phyloP scores from a whole-genome alignment of 768 basidiomycete species.

The Mycena pura region DNA sequence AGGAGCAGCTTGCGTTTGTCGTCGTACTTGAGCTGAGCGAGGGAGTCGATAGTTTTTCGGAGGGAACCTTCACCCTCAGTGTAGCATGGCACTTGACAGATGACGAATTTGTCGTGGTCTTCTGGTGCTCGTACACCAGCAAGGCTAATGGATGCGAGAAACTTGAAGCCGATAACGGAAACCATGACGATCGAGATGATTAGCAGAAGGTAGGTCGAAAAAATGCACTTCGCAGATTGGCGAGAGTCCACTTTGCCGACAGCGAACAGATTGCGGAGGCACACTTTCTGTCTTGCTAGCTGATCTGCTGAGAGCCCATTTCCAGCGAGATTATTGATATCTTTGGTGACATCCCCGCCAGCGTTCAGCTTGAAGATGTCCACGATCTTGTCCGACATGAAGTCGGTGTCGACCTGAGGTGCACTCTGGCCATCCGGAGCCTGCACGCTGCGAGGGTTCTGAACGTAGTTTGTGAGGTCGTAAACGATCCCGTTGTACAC shows the following conservation, averaged over 20 bases:
- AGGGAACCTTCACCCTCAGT: slow-evolving; percentile 93
- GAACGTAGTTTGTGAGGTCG: slow-evolving; percentile 84
- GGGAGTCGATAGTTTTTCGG: slow-evolving; percentile 88
- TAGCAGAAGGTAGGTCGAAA: slow-evolving; percentile 90
- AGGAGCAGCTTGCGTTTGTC: slow-evolving; percentile 96
- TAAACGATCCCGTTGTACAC: slow-evolving; percentile 89
- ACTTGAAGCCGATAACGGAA: slow-evolving; percentile 94
- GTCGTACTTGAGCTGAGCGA: slow-evolving; percentile 94
- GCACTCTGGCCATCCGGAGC: slow-evolving; percentile 55
- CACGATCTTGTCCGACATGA: slow-evolving; percentile 76
- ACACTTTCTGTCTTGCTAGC: slow-evolving; percentile 79
- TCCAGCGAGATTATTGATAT: slow-evolving; percentile 66
- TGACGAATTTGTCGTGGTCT: slow-evolving; percentile 96
- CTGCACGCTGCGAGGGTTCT: slow-evolving; percentile 62
- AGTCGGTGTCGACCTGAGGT: slow-evolving; percentile 55
- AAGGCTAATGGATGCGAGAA: slow-evolving; percentile 90
- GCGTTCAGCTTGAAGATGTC: slow-evolving; percentile 77
- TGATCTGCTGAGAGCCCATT: slow-evolving; percentile 49
- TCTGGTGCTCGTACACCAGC: slow-evolving; percentile 82
- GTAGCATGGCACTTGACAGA: slow-evolving; percentile 98
- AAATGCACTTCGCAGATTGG: slow-evolving; percentile 89
- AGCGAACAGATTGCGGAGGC: slow-evolving; percentile 92
- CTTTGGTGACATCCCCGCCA: slow-evolving; percentile 84
- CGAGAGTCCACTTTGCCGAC: slow-evolving; percentile 93
- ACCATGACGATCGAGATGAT: slow-evolving; percentile 93